Evolutionary conservation across 352 stramenopile species (phyloP), one percentile per base, ranked within the genome.

Genomic region (Pythium vanterpoolii): DNA sequence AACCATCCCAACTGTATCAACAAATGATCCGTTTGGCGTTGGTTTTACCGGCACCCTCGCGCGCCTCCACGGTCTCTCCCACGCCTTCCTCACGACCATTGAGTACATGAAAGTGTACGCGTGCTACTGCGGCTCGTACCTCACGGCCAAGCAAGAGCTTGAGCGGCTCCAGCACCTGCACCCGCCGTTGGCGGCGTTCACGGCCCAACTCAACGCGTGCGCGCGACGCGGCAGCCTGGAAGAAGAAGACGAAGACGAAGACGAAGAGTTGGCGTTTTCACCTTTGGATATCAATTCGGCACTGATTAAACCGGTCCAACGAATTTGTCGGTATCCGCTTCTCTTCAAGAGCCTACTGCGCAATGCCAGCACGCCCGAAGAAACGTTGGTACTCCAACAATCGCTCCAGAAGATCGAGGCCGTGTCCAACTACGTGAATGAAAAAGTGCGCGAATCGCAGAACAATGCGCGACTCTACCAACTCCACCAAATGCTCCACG

Each of bases 81-180:
- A 14, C 5, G 76, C 76, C 0, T 85, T 88, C 56, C 55, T 67
- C 9, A 59, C 56, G 38, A 85, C 67, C 1, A 70, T 85, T 53
- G 73, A 84, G 54, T 86, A 77, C 64, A 84, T 88, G 73, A 88
- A 88, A 42, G 68, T 80, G n/a, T 88, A 88, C 63, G 71, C 78
- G 24, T 61, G 77, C n/a, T 88, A 86, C 60, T 88, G 76, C 56
- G 63, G 71, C n/a, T 79, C 66, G 52, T 83, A 82, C 43, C 48
- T 77, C 1, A 45, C 57, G 7, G 78, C 74, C n/a, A 75, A 69
- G 1, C 69, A 84, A 13, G 76, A 86, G 34, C 70, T 88, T 28
- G 73, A 77, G 46, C 9, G 53, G 5, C 68, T 84, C 4, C 56
- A 74, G 16, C 73, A 68, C 13, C 52, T 52, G 30, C 44, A 71